Evolutionary conservation across 148 eudicot species (phyloP), one percentile per base, ranked within the genome.

Genomic region (Nepenthes mirabilis): DNA sequence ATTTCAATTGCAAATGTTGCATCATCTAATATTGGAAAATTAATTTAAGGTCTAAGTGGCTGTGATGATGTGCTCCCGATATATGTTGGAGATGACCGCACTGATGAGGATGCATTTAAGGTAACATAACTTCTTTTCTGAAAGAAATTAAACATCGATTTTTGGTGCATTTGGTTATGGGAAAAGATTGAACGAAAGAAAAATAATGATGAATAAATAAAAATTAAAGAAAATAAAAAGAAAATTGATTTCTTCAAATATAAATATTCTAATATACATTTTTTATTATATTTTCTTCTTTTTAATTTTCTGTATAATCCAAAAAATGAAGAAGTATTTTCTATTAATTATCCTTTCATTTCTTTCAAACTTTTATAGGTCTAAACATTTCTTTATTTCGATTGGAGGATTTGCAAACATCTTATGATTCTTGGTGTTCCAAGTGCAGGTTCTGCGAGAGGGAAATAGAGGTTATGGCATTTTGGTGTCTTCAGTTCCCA

Each of bases 81-180:
- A 59, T 94, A 94, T 63, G 70, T 89, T 61, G 97, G 99, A 58
- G 99, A 94, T 82, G 99, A 94, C 67, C 81, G 91, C 49, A 86
- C 99, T 58, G 99, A 94, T 56, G 99, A 94, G 74, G 99, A 94
- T 65, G 99, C 99, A 49, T 94, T 94, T 53, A 89, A 86, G 97
- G 99, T 89, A 78, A 67, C 5, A 14, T 3, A 4, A 10, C 23
- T 34, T 13, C 12, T 51, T 14, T 36, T 11, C 6, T 1, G 52
- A 23, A 12, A 36, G 2, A 23, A 23, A 51, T 35, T 0, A 11
- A 60, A 8, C 64, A 34, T 9, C 23, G 14, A 11, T 50, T 50
- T 40, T 40, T 40, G 45, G 6, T 49, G 52, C 11, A 3, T 6
- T 49, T 6, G 0, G 52, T 49, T 49, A 5, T 49, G 0, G 6